Percentiles rank a stretch among this genome's conserved stretches.
phyloP scores from a whole-genome alignment of 345 rosid genomes.

The Bretschneidera sinensis region DNA sequence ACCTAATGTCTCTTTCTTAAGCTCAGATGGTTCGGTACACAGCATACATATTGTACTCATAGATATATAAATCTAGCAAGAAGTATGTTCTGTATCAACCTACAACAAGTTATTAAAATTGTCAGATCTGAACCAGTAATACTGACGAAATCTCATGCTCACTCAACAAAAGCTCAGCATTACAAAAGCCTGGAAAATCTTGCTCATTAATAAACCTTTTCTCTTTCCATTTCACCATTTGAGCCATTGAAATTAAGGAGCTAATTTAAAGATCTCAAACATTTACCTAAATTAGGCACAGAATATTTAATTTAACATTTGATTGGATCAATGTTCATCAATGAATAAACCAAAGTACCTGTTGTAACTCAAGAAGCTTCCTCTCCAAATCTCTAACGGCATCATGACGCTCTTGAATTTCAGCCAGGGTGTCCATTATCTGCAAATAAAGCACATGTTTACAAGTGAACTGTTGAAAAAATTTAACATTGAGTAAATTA shows the following conservation, averaged over 20 bases:
- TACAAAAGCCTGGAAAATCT: too few species aligned
- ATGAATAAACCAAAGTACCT: constrained; percentile 39
- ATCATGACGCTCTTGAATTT: constrained; percentile 98
- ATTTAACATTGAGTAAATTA: background rate
- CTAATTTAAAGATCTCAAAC: background rate
- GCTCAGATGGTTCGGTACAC: background rate
- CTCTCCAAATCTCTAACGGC: constrained; percentile 82
- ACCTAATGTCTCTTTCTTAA: background rate
- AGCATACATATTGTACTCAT: background rate
- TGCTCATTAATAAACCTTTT: too few species aligned
- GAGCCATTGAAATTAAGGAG: background rate
- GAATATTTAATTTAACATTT: background rate
- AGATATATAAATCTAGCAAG: background rate
- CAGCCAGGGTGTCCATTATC: constrained; percentile 92
- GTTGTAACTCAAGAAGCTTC: constrained; percentile 87
- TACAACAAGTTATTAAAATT: too few species aligned
- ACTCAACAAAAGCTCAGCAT: too few species aligned
- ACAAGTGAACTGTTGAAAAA: background rate
- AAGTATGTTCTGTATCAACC: background rate
- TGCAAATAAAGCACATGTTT: constrained; percentile 25
- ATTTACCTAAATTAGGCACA: background rate
- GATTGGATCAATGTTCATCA: background rate
- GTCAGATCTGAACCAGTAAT: too few species aligned
- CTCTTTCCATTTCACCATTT: too few species aligned
- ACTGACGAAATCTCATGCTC: too few species aligned